Conservation (phyloP, 306 rosid species). For the Geum urbanum region DNA sequence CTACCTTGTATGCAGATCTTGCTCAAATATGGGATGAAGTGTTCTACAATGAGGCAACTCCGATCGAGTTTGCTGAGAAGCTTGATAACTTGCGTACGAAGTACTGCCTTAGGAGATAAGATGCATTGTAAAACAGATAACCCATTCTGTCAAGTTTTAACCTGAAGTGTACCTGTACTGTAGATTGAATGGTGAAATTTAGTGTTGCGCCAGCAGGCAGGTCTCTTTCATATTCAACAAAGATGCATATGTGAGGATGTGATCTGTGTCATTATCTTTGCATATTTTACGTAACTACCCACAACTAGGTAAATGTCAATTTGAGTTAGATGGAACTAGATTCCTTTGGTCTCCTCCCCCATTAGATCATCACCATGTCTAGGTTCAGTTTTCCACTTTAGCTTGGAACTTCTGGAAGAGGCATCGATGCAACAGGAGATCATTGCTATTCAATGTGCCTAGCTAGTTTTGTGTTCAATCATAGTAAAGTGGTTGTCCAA, state of each 20-base stretch:
- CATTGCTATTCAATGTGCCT: constrained; percentile 1
- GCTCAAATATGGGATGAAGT: constrained; percentile 74
- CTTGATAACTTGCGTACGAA: constrained; percentile 64
- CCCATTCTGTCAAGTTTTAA: neutral
- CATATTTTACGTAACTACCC: neutral
- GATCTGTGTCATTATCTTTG: neutral
- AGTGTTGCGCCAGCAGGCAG: neutral
- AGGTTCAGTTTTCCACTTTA: neutral
- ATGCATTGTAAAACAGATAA: constrained; percentile 4
- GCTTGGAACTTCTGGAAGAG: neutral
- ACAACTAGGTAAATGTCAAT: neutral
- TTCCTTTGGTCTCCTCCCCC: neutral
- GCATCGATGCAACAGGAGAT: neutral
- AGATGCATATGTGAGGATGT: neutral
- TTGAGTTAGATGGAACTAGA: neutral
- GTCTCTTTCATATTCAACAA: neutral
- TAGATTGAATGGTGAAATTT: constrained; percentile 14
- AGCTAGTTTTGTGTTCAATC: constrained; percentile 9
- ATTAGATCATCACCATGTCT: neutral
- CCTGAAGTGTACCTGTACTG: neutral
- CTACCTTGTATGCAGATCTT: constrained; percentile 46
- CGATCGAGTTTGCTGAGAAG: constrained; percentile 60
- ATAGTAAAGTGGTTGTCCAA: constrained; percentile 7
- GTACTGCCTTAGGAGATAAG: constrained; percentile 43
- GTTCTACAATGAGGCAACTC: constrained; percentile 63